Conservation (phyloP, 2,329 filamentous ascomycete species). For the Talaromyces sp. region DNA sequence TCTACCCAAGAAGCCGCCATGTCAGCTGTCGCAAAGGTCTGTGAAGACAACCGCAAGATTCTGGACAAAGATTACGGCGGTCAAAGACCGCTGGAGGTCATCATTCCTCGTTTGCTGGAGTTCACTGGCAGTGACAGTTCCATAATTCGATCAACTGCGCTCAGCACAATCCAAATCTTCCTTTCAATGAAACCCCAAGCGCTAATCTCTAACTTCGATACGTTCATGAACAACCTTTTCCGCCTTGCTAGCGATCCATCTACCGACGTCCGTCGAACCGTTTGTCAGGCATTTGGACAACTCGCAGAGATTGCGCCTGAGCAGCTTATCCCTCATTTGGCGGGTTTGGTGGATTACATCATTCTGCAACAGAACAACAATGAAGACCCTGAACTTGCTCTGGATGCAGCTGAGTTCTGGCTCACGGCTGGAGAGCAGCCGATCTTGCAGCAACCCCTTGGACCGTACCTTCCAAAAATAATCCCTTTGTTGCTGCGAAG, state of each 20-base stretch:
- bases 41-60: constrained; percentile 87
- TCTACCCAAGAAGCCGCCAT: constrained; percentile 89
- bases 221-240: constrained; percentile 79
- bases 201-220: constrained; percentile 74
- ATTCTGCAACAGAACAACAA: constrained; percentile 77
- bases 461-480: constrained; percentile 76
- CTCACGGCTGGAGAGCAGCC: constrained; percentile 87
- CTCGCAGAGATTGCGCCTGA: constrained; percentile 87
- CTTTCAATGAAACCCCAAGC: constrained; percentile 79
- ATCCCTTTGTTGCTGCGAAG: constrained; percentile 87
- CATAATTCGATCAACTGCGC: constrained; percentile 74
- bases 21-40: constrained; percentile 89
- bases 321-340: constrained; percentile 83
- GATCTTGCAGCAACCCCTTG: constrained; percentile 70
- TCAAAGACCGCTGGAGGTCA: constrained; percentile 78
- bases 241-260: constrained; percentile 71
- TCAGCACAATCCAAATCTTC: constrained; percentile 88
- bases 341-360: constrained; percentile 88
- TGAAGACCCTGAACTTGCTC: constrained; percentile 82
- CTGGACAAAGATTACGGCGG: constrained; percentile 85
- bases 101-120: constrained; percentile 86
- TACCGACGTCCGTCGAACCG: constrained; percentile 82
- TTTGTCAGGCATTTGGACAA: constrained; percentile 89
- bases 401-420: constrained; percentile 98
- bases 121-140: constrained; percentile 74